Evolutionary conservation across 148 eudicot genomes (phyloP).

Genomic region (Heliamphora exappendiculata): DNA sequence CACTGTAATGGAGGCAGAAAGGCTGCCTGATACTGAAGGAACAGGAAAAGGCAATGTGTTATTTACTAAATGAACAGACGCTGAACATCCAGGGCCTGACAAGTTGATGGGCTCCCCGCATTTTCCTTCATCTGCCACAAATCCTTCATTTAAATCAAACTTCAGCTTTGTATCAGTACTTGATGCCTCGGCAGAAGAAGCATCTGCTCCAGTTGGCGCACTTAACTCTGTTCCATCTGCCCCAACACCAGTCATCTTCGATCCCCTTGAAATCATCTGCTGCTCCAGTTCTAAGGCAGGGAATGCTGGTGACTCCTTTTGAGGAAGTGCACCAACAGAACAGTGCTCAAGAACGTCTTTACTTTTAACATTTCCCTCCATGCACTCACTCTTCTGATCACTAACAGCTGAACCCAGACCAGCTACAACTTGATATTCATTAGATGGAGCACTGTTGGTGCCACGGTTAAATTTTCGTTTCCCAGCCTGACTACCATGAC

Average conservation of each 20-base stretch:
- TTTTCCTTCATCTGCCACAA: constrained; percentile 55
- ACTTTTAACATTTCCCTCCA: constrained; percentile 16
- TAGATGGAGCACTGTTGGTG: constrained; percentile 1
- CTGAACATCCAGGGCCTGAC: constrained; percentile 15
- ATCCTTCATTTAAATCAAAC: constrained; percentile 73
- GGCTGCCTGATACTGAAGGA: constrained; percentile 23
- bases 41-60: constrained; percentile 28
- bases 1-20: constrained; percentile 45
- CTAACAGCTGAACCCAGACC: constrained; percentile 11
- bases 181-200: constrained; percentile 20
- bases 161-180: constrained; percentile 36
- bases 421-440: constrained; percentile 16
- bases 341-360: constrained; percentile 16
- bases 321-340: constrained; percentile 3
- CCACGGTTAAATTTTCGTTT: constrained; percentile 14
- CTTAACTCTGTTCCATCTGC: constrained; percentile 18
- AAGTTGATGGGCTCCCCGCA: constrained; percentile 31
- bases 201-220: constrained; percentile 17
- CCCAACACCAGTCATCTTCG: constrained; percentile 23
- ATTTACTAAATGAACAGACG: constrained; percentile 25
- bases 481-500: constrained; percentile 9
- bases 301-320: constrained; percentile 9
- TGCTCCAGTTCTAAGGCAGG: constrained; percentile 13
- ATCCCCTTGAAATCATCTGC: constrained; percentile 17
- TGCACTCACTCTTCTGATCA: constrained; percentile 16